Evolutionary conservation across 2,329 filamentous ascomycete species (phyloP).

Genomic region (Aspergillus floridensis): DNA sequence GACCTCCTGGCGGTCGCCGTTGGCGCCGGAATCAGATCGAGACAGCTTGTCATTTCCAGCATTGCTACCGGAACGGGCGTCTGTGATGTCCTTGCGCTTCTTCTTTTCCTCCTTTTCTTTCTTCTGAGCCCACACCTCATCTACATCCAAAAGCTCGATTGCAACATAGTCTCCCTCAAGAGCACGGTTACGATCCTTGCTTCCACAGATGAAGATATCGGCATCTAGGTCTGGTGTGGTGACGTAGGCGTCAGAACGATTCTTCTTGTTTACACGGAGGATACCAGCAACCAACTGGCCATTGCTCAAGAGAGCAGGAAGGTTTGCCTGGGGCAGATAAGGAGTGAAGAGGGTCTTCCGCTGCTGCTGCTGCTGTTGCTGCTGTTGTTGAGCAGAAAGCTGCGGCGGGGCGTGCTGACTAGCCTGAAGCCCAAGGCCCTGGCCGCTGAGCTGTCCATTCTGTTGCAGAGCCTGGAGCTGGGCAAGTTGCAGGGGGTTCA

Average conservation of each 20-base stretch:
- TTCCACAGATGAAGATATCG: constrained; percentile 99
- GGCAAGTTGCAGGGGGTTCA: constrained; percentile 82
- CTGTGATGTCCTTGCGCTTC: constrained; percentile 98
- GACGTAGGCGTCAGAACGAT: constrained; percentile 96
- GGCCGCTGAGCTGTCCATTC: constrained; percentile 77
- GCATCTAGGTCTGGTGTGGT: constrained; percentile 92
- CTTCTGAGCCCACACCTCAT: constrained; percentile 98
- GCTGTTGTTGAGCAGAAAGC: constrained; percentile 56
- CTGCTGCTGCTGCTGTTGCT: constrained; percentile 78
- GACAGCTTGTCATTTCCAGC: constrained; percentile 64
- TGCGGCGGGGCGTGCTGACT: constrained; percentile 71
- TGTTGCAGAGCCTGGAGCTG: constrained; percentile 94
- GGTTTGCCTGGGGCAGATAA: constrained; percentile 89
- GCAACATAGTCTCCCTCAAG: constrained; percentile 95
- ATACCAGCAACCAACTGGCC: constrained; percentile 95
- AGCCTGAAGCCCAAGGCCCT: constrained; percentile 64
- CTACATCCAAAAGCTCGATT: constrained; percentile 92
- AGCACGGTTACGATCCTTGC: constrained; percentile 96
- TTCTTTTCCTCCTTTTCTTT: constrained; percentile 99
- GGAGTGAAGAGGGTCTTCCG: constrained; percentile 98
- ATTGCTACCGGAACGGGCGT: constrained; percentile 75
- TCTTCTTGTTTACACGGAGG: constrained; percentile 98
- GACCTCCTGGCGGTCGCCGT: constrained; percentile 60
- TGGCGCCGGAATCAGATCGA: constrained; percentile 57
- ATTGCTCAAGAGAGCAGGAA: constrained; percentile 85